A percentile compares a stretch with the other conserved stretches of the same genome.
phyloP scores from a whole-genome alignment of 768 basidiomycete genomes.

The Lentinula aciculospora region DNA sequence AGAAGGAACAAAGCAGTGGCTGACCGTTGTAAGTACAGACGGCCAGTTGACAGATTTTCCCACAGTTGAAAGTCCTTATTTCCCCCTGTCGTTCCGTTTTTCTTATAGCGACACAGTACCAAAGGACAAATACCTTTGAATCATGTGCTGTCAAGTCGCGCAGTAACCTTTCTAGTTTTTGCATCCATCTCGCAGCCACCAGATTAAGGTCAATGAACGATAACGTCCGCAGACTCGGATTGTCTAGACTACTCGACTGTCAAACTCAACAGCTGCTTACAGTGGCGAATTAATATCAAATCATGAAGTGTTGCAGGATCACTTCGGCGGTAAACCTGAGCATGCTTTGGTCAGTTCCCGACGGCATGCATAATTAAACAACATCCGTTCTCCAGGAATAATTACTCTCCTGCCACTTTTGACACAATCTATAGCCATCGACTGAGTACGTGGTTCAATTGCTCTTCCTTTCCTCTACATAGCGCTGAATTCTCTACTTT shows the following conservation, averaged over 20 bases:
- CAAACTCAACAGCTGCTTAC: too few relatives aligned
- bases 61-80: not conserved
- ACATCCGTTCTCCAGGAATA: too few relatives aligned
- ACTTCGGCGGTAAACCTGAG: not conserved
- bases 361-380: too few relatives aligned
- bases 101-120: too few relatives aligned
- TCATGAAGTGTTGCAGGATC: not conserved
- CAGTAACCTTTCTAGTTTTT: not conserved
- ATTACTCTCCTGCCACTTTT: not conserved
- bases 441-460: too few relatives aligned
- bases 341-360: not conserved
- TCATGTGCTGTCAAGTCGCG: not conserved
- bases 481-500: too few relatives aligned
- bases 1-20: slow-evolving; percentile 4
- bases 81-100: not conserved
- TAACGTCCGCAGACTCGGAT: not conserved
- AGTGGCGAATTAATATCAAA: not conserved
- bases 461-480: too few relatives aligned
- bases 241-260: not conserved
- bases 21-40: not conserved
- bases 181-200: not conserved
- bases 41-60: slow-evolving; percentile 1
- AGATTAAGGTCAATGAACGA: too few relatives aligned
- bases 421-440: not conserved
- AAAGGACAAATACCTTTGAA: too few relatives aligned